phyloP scores from a whole-genome alignment of 495 filamentous ascomycete genomes.

The Podospora anserina region DNA sequence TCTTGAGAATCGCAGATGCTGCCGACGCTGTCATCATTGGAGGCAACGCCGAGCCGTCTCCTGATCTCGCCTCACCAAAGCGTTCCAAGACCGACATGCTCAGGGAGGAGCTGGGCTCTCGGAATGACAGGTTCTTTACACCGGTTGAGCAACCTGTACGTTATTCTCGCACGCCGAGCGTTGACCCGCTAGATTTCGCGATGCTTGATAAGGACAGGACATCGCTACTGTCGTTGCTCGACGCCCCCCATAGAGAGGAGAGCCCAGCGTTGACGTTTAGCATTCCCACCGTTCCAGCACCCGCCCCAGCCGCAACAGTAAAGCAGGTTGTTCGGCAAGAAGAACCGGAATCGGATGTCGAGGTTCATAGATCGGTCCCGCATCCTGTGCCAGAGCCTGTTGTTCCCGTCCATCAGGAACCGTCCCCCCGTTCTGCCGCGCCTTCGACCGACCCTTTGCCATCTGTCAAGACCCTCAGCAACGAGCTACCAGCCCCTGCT shows the following conservation, averaged over 20 bases:
- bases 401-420: not conserved
- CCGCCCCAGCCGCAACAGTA: constrained; percentile 11
- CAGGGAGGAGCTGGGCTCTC: constrained; percentile 24
- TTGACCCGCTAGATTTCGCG: constrained; percentile 50
- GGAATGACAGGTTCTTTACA: constrained; percentile 45
- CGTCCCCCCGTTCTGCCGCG: not conserved
- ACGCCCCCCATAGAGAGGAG: constrained; percentile 42
- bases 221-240: constrained; percentile 55
- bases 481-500: not conserved
- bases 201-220: constrained; percentile 43
- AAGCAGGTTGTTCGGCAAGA: constrained; percentile 7
- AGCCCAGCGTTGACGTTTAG: constrained; percentile 27
- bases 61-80: constrained; percentile 20
- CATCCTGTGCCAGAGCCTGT: not conserved
- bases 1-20: constrained; percentile 38
- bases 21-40: constrained; percentile 44
- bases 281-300: constrained; percentile 37
- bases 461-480: not conserved
- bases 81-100: constrained; percentile 32
- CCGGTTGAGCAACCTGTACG: constrained; percentile 38
- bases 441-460: not conserved
- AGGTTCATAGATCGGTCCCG: not conserved
- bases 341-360: not conserved
- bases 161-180: constrained; percentile 45
- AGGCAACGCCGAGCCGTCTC: constrained; percentile 21